Conservation (phyloP, 345 rosid species). For the Nasturtium officinale region DNA sequence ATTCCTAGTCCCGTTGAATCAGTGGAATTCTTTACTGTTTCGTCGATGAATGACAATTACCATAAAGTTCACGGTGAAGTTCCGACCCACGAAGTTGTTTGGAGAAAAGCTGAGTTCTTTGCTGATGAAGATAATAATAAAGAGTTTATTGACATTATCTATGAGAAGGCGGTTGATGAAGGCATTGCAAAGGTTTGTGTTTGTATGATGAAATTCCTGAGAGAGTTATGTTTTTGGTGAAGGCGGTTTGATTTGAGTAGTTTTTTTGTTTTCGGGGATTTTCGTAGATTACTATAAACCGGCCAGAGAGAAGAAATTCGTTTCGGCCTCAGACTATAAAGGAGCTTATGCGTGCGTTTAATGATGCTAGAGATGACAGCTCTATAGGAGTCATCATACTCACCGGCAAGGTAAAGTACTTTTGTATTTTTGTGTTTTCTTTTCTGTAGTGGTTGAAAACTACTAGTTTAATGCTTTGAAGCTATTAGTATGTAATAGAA, state of each 20-base stretch:
- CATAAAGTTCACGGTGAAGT: conserved; percentile 82
- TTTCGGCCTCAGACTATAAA: conserved; percentile 76
- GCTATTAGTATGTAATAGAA: neutral
- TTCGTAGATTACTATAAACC: conserved; percentile 69
- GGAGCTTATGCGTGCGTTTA: conserved; percentile 77
- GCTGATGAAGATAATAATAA: conserved; percentile 6
- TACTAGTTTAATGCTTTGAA: conserved; percentile 4
- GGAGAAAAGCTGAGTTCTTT: conserved; percentile 51
- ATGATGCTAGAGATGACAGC: conserved; percentile 81
- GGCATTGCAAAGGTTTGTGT: conserved; percentile 78
- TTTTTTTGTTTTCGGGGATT: neutral
- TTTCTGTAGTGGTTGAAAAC: neutral
- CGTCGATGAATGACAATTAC: conserved; percentile 62
- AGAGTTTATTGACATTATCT: conserved; percentile 70
- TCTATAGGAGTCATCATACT: conserved; percentile 82
- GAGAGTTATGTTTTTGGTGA: neutral
- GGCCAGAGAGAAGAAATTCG: conserved; percentile 86
- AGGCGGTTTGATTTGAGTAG: neutral
- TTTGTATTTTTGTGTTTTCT: neutral
- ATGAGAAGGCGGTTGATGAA: conserved; percentile 83
- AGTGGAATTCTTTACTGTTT: conserved; percentile 43
- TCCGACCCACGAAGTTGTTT: conserved; percentile 53
- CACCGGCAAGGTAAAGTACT: conserved; percentile 70
- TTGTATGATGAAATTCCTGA: conserved; percentile 21
- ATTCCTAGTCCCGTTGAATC: conserved; percentile 31